Evolutionary conservation across 2,329 filamentous ascomycete genomes (phyloP).

Genomic region (Clathrospora elynae): DNA sequence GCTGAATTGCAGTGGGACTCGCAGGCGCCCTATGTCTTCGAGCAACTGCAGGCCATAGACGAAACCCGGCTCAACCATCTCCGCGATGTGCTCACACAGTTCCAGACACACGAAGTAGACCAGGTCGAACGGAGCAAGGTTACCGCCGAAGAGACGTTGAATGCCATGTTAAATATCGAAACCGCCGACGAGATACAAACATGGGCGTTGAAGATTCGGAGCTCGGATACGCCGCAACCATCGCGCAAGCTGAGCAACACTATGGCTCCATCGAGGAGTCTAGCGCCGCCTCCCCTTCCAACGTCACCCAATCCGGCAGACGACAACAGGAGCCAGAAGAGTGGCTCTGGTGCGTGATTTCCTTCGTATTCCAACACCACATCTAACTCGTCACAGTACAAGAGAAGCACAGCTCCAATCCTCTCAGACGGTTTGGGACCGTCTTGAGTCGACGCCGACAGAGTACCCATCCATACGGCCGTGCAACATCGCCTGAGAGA

Average conservation of each 20-base stretch:
- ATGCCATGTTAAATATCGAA: slow-evolving; percentile 81
- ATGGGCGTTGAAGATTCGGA: slow-evolving; percentile 60
- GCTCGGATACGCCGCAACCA: slow-evolving; percentile 43
- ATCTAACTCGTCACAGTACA: slow-evolving; percentile 27
- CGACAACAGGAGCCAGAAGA: slow-evolving; percentile 62
- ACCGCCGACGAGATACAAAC: slow-evolving; percentile 84
- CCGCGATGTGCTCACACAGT: slow-evolving; percentile 87
- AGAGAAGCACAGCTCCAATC: slow-evolving; percentile 46
- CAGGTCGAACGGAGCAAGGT: slow-evolving; percentile 76
- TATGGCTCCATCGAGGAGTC: slow-evolving; percentile 39
- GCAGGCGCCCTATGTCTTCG: slow-evolving; percentile 92
- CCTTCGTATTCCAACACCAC: no score
- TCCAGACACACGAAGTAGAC: slow-evolving; percentile 90
- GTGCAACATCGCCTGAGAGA: slow-evolving; percentile 53
- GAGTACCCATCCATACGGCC: slow-evolving; percentile 49
- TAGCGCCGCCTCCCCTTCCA: slow-evolving; percentile 43
- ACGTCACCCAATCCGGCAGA: slow-evolving; percentile 50
- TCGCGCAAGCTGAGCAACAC: slow-evolving; percentile 42
- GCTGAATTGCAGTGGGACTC: slow-evolving; percentile 89
- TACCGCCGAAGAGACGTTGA: slow-evolving; percentile 78
- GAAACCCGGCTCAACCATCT: slow-evolving; percentile 88
- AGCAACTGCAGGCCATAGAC: slow-evolving; percentile 87
- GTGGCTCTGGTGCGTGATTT: slow-evolving; percentile 51
- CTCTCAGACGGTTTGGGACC: slow-evolving; percentile 50
- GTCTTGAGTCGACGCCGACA: slow-evolving; percentile 47